phyloP scores from a whole-genome alignment of 1,139 yeast genomes.

The Geotrichum bryndzae region DNA sequence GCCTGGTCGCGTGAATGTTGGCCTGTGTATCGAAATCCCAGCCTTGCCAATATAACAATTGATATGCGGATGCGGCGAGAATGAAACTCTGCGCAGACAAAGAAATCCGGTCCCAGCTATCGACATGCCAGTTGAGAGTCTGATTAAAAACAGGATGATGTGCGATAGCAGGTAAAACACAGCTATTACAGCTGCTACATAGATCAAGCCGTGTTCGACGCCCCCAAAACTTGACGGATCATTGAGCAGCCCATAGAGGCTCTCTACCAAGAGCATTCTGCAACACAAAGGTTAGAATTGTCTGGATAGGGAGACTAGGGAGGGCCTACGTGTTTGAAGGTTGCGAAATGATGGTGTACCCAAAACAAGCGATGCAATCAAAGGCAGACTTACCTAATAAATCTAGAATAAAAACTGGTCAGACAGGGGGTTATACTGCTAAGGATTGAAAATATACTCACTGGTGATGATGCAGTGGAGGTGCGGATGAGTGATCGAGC shows the following conservation, averaged over 20 bases:
- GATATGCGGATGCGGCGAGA: slow-evolving; percentile 34
- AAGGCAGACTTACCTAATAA: not conserved
- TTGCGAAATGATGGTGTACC: not conserved
- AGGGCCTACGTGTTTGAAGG: not conserved
- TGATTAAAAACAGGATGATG: slow-evolving; percentile 36
- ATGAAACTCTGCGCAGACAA: slow-evolving; percentile 36
- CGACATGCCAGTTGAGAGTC: slow-evolving; percentile 40
- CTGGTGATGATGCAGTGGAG: not conserved
- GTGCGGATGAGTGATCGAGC: not conserved
- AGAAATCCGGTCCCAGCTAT: slow-evolving; percentile 41
- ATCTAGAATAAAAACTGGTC: not conserved
- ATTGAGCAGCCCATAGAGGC: not conserved
- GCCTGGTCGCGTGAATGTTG: slow-evolving; percentile 40
- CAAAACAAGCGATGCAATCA: not conserved
- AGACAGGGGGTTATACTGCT: not conserved
- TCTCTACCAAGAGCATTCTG: not conserved
- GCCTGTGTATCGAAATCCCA: slow-evolving; percentile 37
- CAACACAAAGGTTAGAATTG: not conserved
- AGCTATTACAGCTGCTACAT: slow-evolving; percentile 21
- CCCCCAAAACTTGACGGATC: not conserved
- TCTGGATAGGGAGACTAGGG: not conserved
- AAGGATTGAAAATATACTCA: not conserved
- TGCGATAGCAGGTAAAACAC: slow-evolving; percentile 32
- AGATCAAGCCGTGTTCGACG: not conserved
- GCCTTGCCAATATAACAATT: slow-evolving; percentile 34